Conservation (phyloP, 2,329 filamentous ascomycete species). For the Fusarium zealandicum region DNA sequence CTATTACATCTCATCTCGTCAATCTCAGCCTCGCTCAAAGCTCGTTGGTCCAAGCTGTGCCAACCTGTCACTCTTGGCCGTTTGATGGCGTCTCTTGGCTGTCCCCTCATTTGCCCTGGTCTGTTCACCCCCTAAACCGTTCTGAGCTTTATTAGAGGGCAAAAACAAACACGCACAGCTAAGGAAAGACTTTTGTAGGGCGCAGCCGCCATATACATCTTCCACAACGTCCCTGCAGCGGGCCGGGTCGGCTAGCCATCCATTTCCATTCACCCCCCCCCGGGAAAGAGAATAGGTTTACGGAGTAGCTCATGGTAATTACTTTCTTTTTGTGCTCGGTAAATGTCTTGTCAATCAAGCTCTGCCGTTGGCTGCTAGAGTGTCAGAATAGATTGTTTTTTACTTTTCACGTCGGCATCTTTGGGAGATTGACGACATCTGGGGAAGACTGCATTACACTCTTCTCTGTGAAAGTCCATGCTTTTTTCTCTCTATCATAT, state of each 20-base stretch:
- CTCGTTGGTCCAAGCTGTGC: constrained; percentile 1
- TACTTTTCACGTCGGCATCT: background rate
- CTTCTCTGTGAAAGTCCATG: too few relatives aligned
- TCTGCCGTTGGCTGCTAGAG: background rate
- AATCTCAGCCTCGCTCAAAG: background rate
- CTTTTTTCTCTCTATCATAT: background rate
- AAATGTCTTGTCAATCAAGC: background rate
- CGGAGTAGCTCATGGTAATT: background rate
- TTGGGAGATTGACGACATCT: background rate
- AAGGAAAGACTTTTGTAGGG: background rate
- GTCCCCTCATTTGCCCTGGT: background rate
- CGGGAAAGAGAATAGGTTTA: background rate
- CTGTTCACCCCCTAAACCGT: background rate
- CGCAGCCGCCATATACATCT: constrained; percentile 29
- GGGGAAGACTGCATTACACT: background rate
- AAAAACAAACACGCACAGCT: background rate
- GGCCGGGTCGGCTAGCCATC: constrained; percentile 31
- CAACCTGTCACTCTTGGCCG: background rate
- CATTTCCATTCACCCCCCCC: background rate
- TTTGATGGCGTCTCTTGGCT: background rate
- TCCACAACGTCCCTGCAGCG: constrained; percentile 37
- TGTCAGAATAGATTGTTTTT: background rate
- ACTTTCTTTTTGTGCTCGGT: constrained; percentile 1
- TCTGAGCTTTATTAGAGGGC: background rate
- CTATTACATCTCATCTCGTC: constrained; percentile 13